These are phyloP conservation scores for Tolypocladium album DNA, from an alignment of 2,329 filamentous ascomycete species.

Conservation along the genomic window DNA sequence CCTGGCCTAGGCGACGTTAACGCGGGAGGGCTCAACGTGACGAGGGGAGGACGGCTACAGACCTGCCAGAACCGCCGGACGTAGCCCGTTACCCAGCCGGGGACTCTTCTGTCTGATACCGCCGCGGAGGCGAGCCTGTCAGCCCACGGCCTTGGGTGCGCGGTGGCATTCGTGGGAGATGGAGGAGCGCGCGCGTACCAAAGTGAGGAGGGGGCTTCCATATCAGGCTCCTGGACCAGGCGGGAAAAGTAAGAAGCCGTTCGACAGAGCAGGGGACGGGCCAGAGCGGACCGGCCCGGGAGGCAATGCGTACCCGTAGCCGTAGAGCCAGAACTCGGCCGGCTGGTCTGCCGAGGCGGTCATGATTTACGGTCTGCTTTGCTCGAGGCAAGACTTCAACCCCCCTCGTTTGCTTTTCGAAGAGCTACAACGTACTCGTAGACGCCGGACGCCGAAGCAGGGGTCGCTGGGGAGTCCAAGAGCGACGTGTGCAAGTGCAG, in stretches of 20 bases:
- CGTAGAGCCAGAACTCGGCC: slow-evolving; percentile 88
- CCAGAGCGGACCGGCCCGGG: not conserved
- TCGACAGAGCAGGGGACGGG: slow-evolving; percentile 1
- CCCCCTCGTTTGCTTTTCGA: not conserved
- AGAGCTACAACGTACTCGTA: no score
- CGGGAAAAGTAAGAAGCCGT: not conserved
- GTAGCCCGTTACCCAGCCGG: slow-evolving; percentile 87
- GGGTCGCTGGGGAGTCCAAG: no score
- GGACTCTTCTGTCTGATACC: slow-evolving; percentile 62
- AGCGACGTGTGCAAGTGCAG: not conserved
- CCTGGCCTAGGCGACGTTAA: slow-evolving; percentile 2
- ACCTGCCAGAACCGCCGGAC: slow-evolving; percentile 98
- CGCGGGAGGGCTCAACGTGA: slow-evolving; percentile 1
- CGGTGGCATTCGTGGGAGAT: not conserved
- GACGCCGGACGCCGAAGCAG: not conserved
- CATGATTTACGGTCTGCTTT: not conserved
- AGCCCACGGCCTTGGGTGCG: not conserved
- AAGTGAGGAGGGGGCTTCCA: slow-evolving; percentile 97
- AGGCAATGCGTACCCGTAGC: slow-evolving; percentile 64
- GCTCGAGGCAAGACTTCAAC: not conserved
- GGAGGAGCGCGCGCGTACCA: slow-evolving; percentile 43
- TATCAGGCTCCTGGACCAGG: slow-evolving; percentile 61
- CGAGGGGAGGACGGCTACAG: slow-evolving; percentile 21
- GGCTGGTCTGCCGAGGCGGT: slow-evolving; percentile 6
- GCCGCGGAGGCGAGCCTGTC: not conserved